These are phyloP conservation scores for Capronia epimyces DNA, from an alignment of 2,329 filamentous ascomycete genomes.

Conservation along the genomic window DNA sequence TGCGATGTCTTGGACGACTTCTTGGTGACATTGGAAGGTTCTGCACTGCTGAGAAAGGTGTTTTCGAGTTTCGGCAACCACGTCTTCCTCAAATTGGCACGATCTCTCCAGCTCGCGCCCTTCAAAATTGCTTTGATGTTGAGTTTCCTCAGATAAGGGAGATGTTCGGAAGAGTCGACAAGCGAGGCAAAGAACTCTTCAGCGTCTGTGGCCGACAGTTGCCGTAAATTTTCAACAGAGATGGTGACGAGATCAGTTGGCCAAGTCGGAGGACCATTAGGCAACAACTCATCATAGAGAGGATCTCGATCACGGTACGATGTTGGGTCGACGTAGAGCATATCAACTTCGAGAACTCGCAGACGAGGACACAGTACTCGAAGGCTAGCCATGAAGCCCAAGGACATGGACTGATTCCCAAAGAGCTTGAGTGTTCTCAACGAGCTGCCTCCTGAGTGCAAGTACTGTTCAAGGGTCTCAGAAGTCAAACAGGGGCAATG, in stretches of 20 bases:
- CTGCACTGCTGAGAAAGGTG: slow-evolving; percentile 34
- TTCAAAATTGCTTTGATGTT: slow-evolving; percentile 73
- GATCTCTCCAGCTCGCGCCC: slow-evolving; percentile 69
- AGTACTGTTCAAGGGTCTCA: slow-evolving; percentile 58
- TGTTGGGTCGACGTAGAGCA: slow-evolving; percentile 70
- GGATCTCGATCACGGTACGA: slow-evolving; percentile 67
- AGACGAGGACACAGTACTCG: slow-evolving; percentile 64
- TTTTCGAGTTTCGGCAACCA: slow-evolving; percentile 68
- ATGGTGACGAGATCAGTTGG: slow-evolving; percentile 64
- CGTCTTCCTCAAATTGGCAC: slow-evolving; percentile 69
- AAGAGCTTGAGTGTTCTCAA: slow-evolving; percentile 64
- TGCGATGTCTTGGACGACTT: slow-evolving; percentile 3
- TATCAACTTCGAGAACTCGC: slow-evolving; percentile 66
- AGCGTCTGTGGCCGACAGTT: slow-evolving; percentile 65
- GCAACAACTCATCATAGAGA: slow-evolving; percentile 57
- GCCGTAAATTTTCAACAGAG: slow-evolving; percentile 70
- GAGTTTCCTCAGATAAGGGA: slow-evolving; percentile 64
- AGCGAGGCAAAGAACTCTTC: slow-evolving; percentile 75
- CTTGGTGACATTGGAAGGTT: slow-evolving; percentile 2
- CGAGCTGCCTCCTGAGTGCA: slow-evolving; percentile 61
- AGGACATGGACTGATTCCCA: slow-evolving; percentile 72
- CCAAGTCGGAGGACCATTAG: slow-evolving; percentile 61
- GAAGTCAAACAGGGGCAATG: slow-evolving; percentile 74
- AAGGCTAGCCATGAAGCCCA: slow-evolving; percentile 67
- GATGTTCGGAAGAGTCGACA: slow-evolving; percentile 60